Conservation (phyloP, 2,329 filamentous ascomycete genomes). For the Botryosphaeria agaves region DNA sequence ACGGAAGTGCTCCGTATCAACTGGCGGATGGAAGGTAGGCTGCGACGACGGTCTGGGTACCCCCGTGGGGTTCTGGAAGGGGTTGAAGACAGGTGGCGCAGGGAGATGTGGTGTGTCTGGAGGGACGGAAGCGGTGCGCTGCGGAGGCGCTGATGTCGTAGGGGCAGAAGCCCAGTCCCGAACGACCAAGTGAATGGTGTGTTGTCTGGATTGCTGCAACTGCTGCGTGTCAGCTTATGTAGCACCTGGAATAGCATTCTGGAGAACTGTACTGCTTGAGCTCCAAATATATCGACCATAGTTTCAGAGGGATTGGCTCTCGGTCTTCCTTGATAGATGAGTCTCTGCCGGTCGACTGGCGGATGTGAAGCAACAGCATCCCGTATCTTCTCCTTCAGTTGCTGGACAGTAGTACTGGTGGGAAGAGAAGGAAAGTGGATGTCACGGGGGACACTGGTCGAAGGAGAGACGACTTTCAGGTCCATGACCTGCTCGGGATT, state of each 20-base stretch:
- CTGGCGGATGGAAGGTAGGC: neutral
- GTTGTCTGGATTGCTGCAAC: conserved; percentile 17
- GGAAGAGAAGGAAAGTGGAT: conserved; percentile 15
- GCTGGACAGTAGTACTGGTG: conserved; percentile 26
- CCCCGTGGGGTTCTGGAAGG: neutral
- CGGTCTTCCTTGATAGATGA: conserved; percentile 40
- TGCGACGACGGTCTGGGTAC: neutral
- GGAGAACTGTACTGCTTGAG: conserved; percentile 26
- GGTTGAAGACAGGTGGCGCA: neutral
- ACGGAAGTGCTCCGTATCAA: too few species aligned
- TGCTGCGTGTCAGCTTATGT: conserved; percentile 6
- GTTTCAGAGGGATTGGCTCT: conserved; percentile 31
- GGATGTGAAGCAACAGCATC: conserved; percentile 29
- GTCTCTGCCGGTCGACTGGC: conserved; percentile 28
- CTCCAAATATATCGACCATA: conserved; percentile 32
- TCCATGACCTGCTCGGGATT: conserved; percentile 10
- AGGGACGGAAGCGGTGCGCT: neutral
- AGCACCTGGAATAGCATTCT: neutral
- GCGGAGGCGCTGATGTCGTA: neutral
- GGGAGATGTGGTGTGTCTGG: neutral
- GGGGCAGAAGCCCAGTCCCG: conserved; percentile 11
- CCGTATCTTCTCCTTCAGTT: conserved; percentile 35
- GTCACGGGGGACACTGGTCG: conserved; percentile 14
- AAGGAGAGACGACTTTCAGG: conserved; percentile 21
- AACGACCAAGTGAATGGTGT: conserved; percentile 20